Evolutionary conservation across 2,329 filamentous ascomycete genomes (phyloP).

Genomic region (Stagonosporopsis chrysanthemi): DNA sequence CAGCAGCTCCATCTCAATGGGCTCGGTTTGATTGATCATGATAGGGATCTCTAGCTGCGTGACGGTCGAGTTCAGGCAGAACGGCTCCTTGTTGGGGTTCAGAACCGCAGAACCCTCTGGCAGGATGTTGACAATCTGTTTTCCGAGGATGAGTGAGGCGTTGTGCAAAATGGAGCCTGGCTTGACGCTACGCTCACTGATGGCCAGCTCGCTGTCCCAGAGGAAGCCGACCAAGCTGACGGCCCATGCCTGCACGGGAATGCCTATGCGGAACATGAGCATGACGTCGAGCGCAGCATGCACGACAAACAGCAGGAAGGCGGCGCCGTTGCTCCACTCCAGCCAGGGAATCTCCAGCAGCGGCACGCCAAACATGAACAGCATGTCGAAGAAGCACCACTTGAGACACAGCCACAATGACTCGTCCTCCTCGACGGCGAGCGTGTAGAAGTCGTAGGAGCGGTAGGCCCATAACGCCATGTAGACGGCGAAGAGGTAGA

Average conservation of each 20-base stretch:
- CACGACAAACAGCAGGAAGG: conserved; percentile 72
- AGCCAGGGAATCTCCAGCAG: conserved; percentile 94
- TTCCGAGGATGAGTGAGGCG: conserved; percentile 90
- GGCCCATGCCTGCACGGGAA: conserved; percentile 78
- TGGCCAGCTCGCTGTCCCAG: conserved; percentile 90
- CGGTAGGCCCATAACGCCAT: conserved; percentile 79
- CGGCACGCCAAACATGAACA: conserved; percentile 87
- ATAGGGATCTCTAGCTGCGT: conserved; percentile 76
- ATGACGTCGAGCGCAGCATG: conserved; percentile 81
- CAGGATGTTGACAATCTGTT: conserved; percentile 96
- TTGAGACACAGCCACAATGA: conserved; percentile 93
- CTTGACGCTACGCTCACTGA: conserved; percentile 93
- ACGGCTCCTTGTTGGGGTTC: conserved; percentile 81
- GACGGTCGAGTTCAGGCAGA: conserved; percentile 76
- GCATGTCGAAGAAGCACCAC: conserved; percentile 86
- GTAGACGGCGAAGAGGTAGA: conserved; percentile 86
- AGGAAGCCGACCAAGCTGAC: conserved; percentile 78
- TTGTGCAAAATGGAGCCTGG: conserved; percentile 88
- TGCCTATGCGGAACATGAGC: conserved; percentile 89
- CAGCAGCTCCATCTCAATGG: conserved; percentile 85
- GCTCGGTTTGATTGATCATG: conserved; percentile 91
- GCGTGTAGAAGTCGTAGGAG: conserved; percentile 81
- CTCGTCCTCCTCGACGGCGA: conserved; percentile 81
- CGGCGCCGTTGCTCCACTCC: conserved; percentile 81
- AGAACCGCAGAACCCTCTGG: conserved; percentile 92